Percentiles rank a stretch among this genome's conserved stretches.
Evolutionary conservation across 176 grass and related monocot species (phyloP).

Genomic region (Oropetium thomaeum): DNA sequence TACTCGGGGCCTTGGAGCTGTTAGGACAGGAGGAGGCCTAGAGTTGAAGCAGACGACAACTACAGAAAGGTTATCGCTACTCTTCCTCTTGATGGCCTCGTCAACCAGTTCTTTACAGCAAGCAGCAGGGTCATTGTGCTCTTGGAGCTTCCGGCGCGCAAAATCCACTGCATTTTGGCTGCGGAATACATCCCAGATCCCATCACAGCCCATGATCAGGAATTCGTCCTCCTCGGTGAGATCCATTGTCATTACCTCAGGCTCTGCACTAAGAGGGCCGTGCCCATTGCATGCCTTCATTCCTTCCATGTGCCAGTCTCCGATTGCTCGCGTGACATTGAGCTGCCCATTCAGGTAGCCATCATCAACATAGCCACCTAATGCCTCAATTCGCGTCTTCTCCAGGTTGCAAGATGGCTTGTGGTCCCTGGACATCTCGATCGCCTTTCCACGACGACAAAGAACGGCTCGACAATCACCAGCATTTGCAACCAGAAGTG

Average conservation of each 20-base stretch:
- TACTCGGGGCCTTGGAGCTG: slow-evolving; percentile 64
- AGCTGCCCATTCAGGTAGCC: slow-evolving; percentile 84
- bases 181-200: slow-evolving; percentile 92
- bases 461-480: slow-evolving; percentile 93
- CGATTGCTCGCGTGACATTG: slow-evolving; percentile 75
- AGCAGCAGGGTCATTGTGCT: slow-evolving; percentile 66
- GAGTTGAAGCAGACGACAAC: slow-evolving; percentile 82
- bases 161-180: slow-evolving; percentile 94
- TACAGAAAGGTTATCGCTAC: slow-evolving; percentile 70
- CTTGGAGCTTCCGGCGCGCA: slow-evolving; percentile 82
- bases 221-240: slow-evolving; percentile 87
- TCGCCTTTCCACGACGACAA: slow-evolving; percentile 68
- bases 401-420: slow-evolving; percentile 75
- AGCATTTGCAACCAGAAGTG: slow-evolving; percentile 87
- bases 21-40: slow-evolving; percentile 57
- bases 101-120: slow-evolving; percentile 85
- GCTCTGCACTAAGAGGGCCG: slow-evolving; percentile 75
- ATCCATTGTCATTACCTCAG: slow-evolving; percentile 67
- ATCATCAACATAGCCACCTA: slow-evolving; percentile 74
- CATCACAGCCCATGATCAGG: slow-evolving; percentile 90
- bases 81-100: slow-evolving; percentile 91
- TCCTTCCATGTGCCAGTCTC: slow-evolving; percentile 95
- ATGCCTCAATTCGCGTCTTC: slow-evolving; percentile 64
- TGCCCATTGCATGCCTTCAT: slow-evolving; percentile 55
- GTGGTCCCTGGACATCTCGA: slow-evolving; percentile 88